Evolutionary conservation across 352 stramenopile genomes (phyloP).

Genomic region (Globisporangium spiculum): DNA sequence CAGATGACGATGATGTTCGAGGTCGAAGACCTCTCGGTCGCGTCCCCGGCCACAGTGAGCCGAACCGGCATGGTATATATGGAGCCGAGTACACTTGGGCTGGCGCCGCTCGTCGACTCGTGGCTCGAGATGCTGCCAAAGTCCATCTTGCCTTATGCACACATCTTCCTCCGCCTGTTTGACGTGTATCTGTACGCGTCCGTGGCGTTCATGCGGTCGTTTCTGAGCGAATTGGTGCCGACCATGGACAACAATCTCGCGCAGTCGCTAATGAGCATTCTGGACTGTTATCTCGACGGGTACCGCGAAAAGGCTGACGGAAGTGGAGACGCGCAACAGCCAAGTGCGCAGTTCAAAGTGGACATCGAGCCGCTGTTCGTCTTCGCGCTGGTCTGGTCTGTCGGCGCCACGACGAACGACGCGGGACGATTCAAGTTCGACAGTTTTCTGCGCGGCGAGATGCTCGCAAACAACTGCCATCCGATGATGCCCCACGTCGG

Average conservation of each 20-base stretch:
- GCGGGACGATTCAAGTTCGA: slow-evolving; percentile 85
- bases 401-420: slow-evolving; percentile 90
- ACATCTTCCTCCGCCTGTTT: slow-evolving; percentile 80
- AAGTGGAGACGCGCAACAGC: slow-evolving; percentile 43
- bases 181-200: slow-evolving; percentile 89
- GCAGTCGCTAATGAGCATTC: slow-evolving; percentile 89
- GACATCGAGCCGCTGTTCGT: slow-evolving; percentile 89
- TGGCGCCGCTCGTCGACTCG: slow-evolving; percentile 84
- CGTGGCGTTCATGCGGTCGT: slow-evolving; percentile 85
- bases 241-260: slow-evolving; percentile 94
- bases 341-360: slow-evolving; percentile 62
- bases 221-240: slow-evolving; percentile 86
- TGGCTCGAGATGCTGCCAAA: slow-evolving; percentile 84
- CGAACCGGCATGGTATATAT: slow-evolving; percentile 97
- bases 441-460: slow-evolving; percentile 83
- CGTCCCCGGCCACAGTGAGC: slow-evolving; percentile 93
- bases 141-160: slow-evolving; percentile 25
- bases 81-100: slow-evolving; percentile 90
- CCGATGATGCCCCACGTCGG: slow-evolving; percentile 55
- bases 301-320: slow-evolving; percentile 58
- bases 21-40: slow-evolving; percentile 93
- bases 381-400: slow-evolving; percentile 92
- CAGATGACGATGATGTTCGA: slow-evolving; percentile 99
- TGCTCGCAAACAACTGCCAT: slow-evolving; percentile 65
- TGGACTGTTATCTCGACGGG: slow-evolving; percentile 88